Conservation (phyloP, 2,329 filamentous ascomycete genomes). For the Penicillium sp. region DNA sequence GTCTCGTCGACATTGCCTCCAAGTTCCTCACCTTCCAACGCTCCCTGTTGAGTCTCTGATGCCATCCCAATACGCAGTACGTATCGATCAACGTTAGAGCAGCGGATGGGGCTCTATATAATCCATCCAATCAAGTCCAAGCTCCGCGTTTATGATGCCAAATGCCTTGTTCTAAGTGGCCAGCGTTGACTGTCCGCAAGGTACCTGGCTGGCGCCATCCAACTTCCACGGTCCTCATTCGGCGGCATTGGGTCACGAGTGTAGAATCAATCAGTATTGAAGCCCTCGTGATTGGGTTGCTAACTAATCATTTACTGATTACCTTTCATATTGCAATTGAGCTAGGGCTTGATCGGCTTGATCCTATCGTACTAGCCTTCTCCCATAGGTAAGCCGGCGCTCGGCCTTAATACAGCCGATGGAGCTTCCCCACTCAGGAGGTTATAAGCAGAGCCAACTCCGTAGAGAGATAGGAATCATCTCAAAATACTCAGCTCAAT, state of each 20-base stretch:
- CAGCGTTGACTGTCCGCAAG: conserved; percentile 15
- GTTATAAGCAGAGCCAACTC: too few relatives aligned
- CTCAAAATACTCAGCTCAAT: too few relatives aligned
- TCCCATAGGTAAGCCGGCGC: too few relatives aligned
- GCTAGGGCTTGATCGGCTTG: too few relatives aligned
- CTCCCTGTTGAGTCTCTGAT: conserved; percentile 5
- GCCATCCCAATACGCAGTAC: too few relatives aligned
- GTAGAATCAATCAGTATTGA: conserved; percentile 13
- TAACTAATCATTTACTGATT: background rate
- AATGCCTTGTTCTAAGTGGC: conserved; percentile 18
- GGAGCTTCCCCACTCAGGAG: too few relatives aligned
- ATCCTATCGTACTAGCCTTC: too few relatives aligned
- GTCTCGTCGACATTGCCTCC: conserved; percentile 13
- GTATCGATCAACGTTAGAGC: too few relatives aligned
- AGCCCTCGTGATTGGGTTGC: background rate
- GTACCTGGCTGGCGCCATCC: conserved; percentile 17
- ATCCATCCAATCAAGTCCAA: conserved; percentile 11
- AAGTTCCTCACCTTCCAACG: conserved; percentile 23
- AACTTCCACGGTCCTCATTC: conserved; percentile 26
- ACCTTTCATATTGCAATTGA: too few relatives aligned
- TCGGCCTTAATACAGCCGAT: too few relatives aligned
- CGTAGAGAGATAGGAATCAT: too few relatives aligned
- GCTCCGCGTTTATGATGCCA: conserved; percentile 14
- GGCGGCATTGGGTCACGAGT: background rate
- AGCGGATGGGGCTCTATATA: too few relatives aligned